Evolutionary conservation across 2,329 filamentous ascomycete genomes (phyloP).

Genomic region (Fusarium stilboides): DNA sequence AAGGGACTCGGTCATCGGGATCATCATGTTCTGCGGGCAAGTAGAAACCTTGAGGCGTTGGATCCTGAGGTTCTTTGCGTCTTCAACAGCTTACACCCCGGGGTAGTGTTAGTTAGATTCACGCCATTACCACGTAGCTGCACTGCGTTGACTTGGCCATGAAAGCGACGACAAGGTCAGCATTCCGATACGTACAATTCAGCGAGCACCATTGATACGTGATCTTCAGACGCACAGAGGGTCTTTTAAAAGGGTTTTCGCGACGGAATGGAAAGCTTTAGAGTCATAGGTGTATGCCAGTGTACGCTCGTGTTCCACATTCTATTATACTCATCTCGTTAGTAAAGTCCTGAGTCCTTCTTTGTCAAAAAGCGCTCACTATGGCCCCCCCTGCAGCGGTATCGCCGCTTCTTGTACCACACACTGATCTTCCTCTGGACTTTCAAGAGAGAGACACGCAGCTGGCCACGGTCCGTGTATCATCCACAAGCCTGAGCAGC

Average conservation of each 20-base stretch:
- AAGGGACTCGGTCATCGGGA: too few relatives aligned
- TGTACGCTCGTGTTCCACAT: neutral
- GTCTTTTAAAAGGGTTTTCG: neutral
- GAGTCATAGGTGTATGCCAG: neutral
- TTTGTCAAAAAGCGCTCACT: neutral
- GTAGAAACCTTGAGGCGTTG: too few relatives aligned
- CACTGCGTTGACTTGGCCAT: neutral
- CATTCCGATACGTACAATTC: too few relatives aligned
- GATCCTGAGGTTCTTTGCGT: too few relatives aligned
- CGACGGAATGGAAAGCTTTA: neutral
- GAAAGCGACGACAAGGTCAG: too few relatives aligned
- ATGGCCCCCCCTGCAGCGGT: conserved; percentile 8
- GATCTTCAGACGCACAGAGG: too few relatives aligned
- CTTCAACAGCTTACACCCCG: too few relatives aligned
- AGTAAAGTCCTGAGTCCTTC: neutral
- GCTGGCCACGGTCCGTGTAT: neutral
- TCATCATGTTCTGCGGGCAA: too few relatives aligned
- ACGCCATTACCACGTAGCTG: neutral
- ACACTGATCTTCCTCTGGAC: neutral
- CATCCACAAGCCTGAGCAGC: neutral
- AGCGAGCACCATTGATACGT: too few relatives aligned
- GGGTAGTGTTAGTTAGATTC: neutral
- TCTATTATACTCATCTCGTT: neutral
- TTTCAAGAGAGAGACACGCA: neutral
- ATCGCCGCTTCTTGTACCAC: neutral